Conservation (phyloP, 371 early-diverging fungal species). For the Circinella umbellata region DNA sequence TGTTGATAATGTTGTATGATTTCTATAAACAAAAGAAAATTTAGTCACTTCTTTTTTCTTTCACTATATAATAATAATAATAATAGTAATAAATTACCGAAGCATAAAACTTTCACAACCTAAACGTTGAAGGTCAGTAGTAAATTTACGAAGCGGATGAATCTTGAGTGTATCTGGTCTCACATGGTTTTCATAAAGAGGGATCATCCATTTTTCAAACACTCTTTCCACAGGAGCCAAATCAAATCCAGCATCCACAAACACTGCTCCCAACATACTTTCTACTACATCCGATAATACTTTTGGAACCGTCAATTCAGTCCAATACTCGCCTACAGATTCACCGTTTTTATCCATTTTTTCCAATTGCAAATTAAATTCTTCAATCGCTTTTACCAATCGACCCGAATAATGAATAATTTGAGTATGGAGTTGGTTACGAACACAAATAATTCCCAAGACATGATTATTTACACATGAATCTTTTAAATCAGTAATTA, state of each 20-base stretch:
- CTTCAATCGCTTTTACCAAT: conserved; percentile 55
- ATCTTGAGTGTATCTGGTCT: conserved; percentile 53
- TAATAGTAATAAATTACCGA: conserved; percentile 31
- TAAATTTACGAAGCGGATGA: conserved; percentile 57
- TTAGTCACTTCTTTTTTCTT: background rate
- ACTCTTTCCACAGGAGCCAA: conserved; percentile 53
- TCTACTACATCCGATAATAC: conserved; percentile 89
- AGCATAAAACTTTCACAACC: conserved; percentile 56
- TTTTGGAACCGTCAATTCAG: conserved; percentile 80
- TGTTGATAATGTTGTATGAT: conserved; percentile 35
- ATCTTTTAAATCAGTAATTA: conserved; percentile 79
- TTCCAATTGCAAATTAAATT: conserved; percentile 46
- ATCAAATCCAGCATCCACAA: conserved; percentile 81
- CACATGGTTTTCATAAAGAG: conserved; percentile 59
- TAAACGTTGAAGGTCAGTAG: conserved; percentile 44
- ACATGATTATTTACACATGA: conserved; percentile 89
- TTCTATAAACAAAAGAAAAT: conserved; percentile 28
- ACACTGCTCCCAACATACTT: conserved; percentile 88
- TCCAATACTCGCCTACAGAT: conserved; percentile 72
- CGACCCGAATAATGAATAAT: conserved; percentile 68
- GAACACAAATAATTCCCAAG: conserved; percentile 73
- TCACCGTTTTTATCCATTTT: conserved; percentile 41
- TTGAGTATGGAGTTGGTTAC: conserved; percentile 64
- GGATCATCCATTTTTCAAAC: conserved; percentile 59
- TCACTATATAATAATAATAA: no score